Percentiles rank a stretch among this genome's conserved stretches.
Conservation (phyloP, 1,284 basidiomycete genomes). For the Trametes sp. region DNA sequence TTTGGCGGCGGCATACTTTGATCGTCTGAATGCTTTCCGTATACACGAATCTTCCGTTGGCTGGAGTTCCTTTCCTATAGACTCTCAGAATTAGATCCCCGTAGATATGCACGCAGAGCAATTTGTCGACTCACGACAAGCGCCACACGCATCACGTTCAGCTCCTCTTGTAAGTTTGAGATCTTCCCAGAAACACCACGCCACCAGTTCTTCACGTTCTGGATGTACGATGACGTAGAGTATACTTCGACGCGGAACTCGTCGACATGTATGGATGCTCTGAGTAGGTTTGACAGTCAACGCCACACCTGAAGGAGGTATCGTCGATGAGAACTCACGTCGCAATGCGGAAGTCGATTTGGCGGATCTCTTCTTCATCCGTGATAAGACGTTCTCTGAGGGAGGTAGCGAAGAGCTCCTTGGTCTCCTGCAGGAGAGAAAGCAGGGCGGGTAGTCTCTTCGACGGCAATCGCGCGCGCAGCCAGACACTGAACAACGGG, state of each 20-base stretch:
- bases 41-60: not conserved
- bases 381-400: too few species aligned
- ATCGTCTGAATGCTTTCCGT: not conserved
- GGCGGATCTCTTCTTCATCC: not conserved
- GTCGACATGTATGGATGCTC: not conserved
- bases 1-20: not conserved
- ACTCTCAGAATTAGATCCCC: not conserved
- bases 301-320: not conserved
- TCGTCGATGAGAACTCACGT: not conserved
- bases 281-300: not conserved
- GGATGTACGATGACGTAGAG: not conserved
- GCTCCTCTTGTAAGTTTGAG: not conserved
- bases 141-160: slow-evolving; percentile 5
- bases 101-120: too few species aligned
- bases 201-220: slow-evolving; percentile 13
- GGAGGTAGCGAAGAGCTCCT: too few species aligned
- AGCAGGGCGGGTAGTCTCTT: not conserved
- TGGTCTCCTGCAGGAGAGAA: not conserved
- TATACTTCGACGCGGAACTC: not conserved
- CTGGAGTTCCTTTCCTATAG: not conserved
- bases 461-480: too few species aligned
- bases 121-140: slow-evolving; percentile 2
- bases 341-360: not conserved
- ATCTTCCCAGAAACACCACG: slow-evolving; percentile 13
- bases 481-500: too few species aligned